Evolutionary conservation across 208 protist genomes (phyloP).

Genomic region (Strigomonas culicis): DNA sequence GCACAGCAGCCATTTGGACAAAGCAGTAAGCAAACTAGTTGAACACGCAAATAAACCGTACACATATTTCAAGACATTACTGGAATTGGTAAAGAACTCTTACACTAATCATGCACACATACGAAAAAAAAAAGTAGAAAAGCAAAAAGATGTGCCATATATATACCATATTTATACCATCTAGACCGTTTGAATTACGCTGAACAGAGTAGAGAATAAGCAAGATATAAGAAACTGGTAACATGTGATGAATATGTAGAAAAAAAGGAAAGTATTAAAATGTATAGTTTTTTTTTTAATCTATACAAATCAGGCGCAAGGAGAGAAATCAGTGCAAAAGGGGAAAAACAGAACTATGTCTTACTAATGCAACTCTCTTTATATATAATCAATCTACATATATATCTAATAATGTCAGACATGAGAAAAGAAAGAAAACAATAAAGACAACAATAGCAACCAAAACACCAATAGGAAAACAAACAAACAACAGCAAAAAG

Average conservation of each 20-base stretch:
- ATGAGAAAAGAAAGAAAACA: conserved; percentile 14
- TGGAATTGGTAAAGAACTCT: background rate
- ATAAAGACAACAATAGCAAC: too few species aligned
- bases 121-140: too few species aligned
- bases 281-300: too few species aligned
- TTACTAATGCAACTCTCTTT: background rate
- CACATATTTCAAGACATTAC: background rate
- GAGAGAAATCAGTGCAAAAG: background rate
- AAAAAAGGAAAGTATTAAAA: too few species aligned
- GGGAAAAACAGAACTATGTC: background rate
- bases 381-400: conserved; percentile 3
- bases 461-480: background rate
- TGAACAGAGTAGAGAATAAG: too few species aligned
- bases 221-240: too few species aligned
- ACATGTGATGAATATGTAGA: too few species aligned
- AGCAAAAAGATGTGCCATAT: too few species aligned
- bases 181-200: too few species aligned
- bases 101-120: background rate
- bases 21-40: background rate
- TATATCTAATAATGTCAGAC: conserved; percentile 5
- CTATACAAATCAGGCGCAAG: too few species aligned
- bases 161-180: too few species aligned
- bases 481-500: conserved; percentile 13
- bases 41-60: background rate
- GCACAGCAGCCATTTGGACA: background rate